Base-by-base conservation (phyloP, 257 asterid genomes). In the Lycium barbarum region DNA sequence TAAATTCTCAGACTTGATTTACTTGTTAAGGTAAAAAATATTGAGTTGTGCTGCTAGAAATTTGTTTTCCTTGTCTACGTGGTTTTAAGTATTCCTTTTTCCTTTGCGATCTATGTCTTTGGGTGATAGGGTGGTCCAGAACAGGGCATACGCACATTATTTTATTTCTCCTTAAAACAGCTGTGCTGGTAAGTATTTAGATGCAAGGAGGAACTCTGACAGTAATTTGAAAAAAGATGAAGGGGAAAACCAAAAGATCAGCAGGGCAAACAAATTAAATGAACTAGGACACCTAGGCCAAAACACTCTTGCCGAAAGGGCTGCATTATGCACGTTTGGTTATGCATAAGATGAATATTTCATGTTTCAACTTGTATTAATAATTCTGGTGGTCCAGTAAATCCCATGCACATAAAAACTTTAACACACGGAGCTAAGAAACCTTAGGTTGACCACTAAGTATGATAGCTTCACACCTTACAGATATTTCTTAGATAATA, bases 381-480 rank as follows among this genome's bases (percentile, higher is more conserved):
- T 53, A 65, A 78, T 53, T 78, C 26, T 14, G 26, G 26, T 15
- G 5, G 65, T 26, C 82, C 65, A 26, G 14, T 78, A 78, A 26
- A 49, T 54, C 82, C 65, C 82, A 53, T 53, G 49, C 65, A 53
- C 82, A 13, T 17, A 53, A 20, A 78, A 53, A 78, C 17, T 53
- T 53, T 26, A 14, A 26, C 66, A 33, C 49, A 26, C 65, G 6
- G 45, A 40, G 45, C 45, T 5, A 70, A 17, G 54, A 40, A 70
- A 70, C 79, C 47, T 78, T 78, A 78, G 63, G 47, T 78, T 53
- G 65, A 78, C 82, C 35, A 3, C 65, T 26, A 51, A 78, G 49
- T 76, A 22, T 10, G 45, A 13, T 49, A 20, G 43, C 81, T 12
- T 73, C 45, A 78, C 26, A 0, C 7, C 20, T 78, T 26, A 53